Evolutionary conservation across 306 rosid genomes (phyloP).

Genomic region (Prunus persica): Prunus_persica_NCBIv2 NC_034009.1:19312501-19313000

Average conservation of each 20-base stretch:
- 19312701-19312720: neutral
- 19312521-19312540: neutral
- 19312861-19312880: neutral
- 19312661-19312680: too few species aligned
- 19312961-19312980: neutral
- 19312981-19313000: neutral
- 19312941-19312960: neutral
- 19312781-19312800: neutral
- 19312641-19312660: neutral
- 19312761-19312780: neutral
- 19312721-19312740: neutral
- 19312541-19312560: neutral
- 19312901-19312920: neutral
- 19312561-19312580: neutral
- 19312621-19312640: neutral
- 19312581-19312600: neutral
- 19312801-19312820: neutral
- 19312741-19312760: neutral
- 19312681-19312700: neutral
- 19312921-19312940: neutral
- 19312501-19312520: neutral
- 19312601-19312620: neutral
- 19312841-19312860: neutral
- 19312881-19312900: conserved; percentile 1
- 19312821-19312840: neutral